A percentile compares a stretch with the other conserved stretches of the same genome.
Evolutionary conservation across 306 rosid genomes (phyloP).

Genomic region (Cicer yamashitae): DNA sequence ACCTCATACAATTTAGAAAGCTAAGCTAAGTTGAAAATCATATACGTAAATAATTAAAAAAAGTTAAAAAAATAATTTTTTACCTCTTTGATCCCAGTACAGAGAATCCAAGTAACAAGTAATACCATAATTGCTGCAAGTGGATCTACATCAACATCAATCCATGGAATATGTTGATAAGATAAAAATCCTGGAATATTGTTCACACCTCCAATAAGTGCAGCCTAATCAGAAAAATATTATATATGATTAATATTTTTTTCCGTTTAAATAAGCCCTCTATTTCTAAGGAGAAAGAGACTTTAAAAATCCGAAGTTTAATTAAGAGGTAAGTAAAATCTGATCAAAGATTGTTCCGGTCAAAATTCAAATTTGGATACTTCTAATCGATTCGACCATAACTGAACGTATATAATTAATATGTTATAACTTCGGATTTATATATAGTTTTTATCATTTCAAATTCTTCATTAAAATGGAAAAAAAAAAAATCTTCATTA

Average conservation of each 20-base stretch:
- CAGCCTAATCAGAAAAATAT: constrained; percentile 61
- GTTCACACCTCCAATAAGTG: constrained; percentile 76
- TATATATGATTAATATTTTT: too few species aligned
- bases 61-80: neutral
- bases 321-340: too few species aligned
- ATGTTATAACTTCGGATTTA: too few species aligned
- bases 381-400: too few species aligned
- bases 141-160: constrained; percentile 76
- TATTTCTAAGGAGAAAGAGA: too few species aligned
- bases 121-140: constrained; percentile 75
- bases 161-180: constrained; percentile 70
- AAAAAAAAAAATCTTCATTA: neutral
- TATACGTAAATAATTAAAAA: neutral
- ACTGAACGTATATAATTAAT: too few species aligned
- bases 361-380: too few species aligned
- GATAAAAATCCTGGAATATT: constrained; percentile 72
- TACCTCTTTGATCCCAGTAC: constrained; percentile 93
- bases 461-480: too few species aligned
- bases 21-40: constrained; percentile 16
- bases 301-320: too few species aligned
- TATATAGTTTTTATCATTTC: too few species aligned
- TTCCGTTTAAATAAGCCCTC: too few species aligned
- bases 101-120: constrained; percentile 75
- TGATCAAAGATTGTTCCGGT: too few species aligned
- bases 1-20: neutral